Base-by-base conservation (phyloP, 2,329 filamentous ascomycete genomes). In the Colletotrichum musae region DNA sequence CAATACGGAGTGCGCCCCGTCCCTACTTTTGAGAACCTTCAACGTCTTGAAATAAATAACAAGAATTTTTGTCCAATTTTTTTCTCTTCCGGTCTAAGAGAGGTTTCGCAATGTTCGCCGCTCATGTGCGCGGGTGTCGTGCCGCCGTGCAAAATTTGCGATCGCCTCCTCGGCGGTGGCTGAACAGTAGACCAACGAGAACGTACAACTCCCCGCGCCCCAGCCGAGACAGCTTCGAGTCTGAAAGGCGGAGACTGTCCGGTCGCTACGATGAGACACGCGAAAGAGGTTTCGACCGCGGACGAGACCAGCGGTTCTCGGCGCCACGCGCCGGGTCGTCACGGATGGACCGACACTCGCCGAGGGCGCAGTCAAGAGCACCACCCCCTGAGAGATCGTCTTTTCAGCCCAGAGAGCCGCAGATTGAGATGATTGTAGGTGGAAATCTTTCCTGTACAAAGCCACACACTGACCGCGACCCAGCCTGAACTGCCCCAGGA, bases 401-500 rank as follows among this genome's bases (percentile, higher is more conserved):
- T 36, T 36, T 36, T 9, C 32, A 18, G 12, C 21, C 26, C 13
- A 54, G 32, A 39, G 16, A 36, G 16, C 15, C 28, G 16, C 28
- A 28, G 15, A 7, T 28, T 2, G 39, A 21, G 24, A 18, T 58
- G 24, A 58, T 58, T 4, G 56, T 58, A 47, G n/a, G 56, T 58
- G 6, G 9, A 21, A 2, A 53, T 18, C 36, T 18, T 18, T 15
- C 6, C 7, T 6, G 7, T 21, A 4, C 5, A 9, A 13, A 15
- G 12, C 32, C 5, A 10, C 2, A n/a, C 2, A 5, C 3, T 28
- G 12, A 54, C 26, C 18, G 16, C 18, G 18, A 7, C 13, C n/a
- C 28, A 68, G 64, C 64, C 64, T 4, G 48, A 51, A 28, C 36
- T 69, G 6, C 36, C 66, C 18, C 15, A 51, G 15, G 62, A 66